These are phyloP conservation scores for Urochloa ruziziensis DNA, from an alignment of 176 grass and related monocot genomes.

Conservation along the genomic window DNA sequence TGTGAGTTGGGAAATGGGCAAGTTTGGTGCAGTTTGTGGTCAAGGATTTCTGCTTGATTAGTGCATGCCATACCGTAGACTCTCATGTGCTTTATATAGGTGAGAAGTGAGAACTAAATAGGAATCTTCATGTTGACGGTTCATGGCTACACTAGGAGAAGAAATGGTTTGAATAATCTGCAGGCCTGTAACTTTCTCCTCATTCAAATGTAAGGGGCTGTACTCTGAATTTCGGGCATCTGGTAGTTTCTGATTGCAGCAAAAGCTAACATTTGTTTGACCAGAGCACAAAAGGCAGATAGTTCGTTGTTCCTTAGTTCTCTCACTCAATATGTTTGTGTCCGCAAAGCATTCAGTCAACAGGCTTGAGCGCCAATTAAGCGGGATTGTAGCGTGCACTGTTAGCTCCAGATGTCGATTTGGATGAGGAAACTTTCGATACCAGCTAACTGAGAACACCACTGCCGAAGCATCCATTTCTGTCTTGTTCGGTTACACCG, in stretches of 20 bases:
- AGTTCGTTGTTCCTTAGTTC: background rate
- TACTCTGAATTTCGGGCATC: background rate
- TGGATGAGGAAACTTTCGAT: too few species aligned
- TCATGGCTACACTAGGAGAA: background rate
- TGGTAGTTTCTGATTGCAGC: conserved; percentile 1
- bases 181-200: background rate
- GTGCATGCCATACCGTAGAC: background rate
- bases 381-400: background rate
- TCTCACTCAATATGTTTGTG: background rate
- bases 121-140: background rate
- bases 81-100: conserved; percentile 17
- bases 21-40: too few species aligned
- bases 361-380: conserved; percentile 6
- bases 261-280: conserved; percentile 15
- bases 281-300: background rate
- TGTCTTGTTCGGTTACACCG: too few species aligned
- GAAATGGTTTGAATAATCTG: background rate
- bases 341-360: conserved; percentile 16
- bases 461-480: too few species aligned
- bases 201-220: background rate
- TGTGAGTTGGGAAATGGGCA: background rate
- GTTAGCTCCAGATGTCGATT: too few species aligned
- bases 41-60: background rate
- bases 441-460: too few species aligned
- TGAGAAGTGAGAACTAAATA: too few species aligned